phyloP scores from a whole-genome alignment of 305 asterid species.

The Fraxinus ornus region DNA sequence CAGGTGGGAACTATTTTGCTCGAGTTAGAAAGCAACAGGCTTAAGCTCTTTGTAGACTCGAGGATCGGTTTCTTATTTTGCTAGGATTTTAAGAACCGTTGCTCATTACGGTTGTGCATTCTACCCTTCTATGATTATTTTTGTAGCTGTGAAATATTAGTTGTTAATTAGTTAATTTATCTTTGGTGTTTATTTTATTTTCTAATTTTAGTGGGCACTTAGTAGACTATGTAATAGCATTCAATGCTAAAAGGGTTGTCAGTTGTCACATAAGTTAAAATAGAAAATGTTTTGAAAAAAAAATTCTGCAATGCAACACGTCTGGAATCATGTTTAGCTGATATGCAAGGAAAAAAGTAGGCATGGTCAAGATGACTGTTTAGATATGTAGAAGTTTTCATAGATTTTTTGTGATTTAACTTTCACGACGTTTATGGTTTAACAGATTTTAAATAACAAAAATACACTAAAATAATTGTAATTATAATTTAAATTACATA shows the following conservation, averaged over 20 bases:
- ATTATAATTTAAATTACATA: no score
- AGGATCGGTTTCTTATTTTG: background rate
- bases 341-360: background rate
- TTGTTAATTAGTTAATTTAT: background rate
- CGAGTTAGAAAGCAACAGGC: slow-evolving; percentile 4
- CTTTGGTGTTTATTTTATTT: background rate
- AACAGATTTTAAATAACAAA: no score
- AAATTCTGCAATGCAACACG: background rate
- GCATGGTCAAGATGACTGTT: background rate
- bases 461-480: background rate
- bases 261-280: background rate
- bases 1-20: slow-evolving; percentile 7
- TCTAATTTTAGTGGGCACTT: background rate
- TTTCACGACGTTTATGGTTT: background rate
- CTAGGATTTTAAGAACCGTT: background rate
- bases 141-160: background rate
- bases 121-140: background rate
- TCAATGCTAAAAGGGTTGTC: background rate
- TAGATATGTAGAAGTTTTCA: background rate
- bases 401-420: background rate
- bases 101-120: background rate
- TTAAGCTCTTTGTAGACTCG: background rate
- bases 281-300: background rate
- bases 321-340: background rate
- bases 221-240: background rate